These are phyloP conservation scores for Chlorella vulgaris DNA, from an alignment of 139 green algal species.

Conservation along the genomic window DNA sequence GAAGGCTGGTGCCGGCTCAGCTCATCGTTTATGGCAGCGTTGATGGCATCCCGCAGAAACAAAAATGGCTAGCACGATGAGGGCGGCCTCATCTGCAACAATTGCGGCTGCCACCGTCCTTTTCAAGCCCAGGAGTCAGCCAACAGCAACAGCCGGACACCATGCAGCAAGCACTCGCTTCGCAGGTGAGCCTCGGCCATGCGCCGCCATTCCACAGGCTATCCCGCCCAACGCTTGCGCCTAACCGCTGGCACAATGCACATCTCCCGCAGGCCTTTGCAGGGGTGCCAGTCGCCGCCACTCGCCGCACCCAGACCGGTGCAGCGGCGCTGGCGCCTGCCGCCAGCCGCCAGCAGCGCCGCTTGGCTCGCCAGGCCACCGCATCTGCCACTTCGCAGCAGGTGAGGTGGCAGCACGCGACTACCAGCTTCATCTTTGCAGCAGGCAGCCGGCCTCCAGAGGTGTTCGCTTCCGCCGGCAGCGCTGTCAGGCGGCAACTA, in stretches of 20 bases:
- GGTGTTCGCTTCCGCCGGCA: too few species aligned
- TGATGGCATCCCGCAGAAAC: too few species aligned
- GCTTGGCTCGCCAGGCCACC: neutral
- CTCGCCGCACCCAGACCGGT: neutral
- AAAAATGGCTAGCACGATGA: neutral
- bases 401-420: neutral
- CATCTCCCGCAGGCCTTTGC: neutral
- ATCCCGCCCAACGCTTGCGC: neutral
- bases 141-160: neutral
- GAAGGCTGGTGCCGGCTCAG: too few species aligned
- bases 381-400: neutral
- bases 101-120: too few species aligned
- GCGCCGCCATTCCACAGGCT: neutral
- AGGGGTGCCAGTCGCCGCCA: neutral
- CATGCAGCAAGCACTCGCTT: neutral
- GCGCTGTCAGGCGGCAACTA: too few species aligned
- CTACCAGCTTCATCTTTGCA: neutral
- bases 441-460: too few species aligned
- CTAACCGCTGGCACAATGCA: neutral
- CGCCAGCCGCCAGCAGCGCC: neutral
- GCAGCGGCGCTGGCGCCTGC: conserved; percentile 1
- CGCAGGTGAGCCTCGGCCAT: neutral
- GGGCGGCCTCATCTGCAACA: too few species aligned
- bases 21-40: too few species aligned
- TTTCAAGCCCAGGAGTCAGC: too few species aligned